Percentiles rank a stretch among this genome's conserved stretches.
Conservation (phyloP, 2,329 filamentous ascomycete genomes). For the Aschersonia sp. region DNA sequence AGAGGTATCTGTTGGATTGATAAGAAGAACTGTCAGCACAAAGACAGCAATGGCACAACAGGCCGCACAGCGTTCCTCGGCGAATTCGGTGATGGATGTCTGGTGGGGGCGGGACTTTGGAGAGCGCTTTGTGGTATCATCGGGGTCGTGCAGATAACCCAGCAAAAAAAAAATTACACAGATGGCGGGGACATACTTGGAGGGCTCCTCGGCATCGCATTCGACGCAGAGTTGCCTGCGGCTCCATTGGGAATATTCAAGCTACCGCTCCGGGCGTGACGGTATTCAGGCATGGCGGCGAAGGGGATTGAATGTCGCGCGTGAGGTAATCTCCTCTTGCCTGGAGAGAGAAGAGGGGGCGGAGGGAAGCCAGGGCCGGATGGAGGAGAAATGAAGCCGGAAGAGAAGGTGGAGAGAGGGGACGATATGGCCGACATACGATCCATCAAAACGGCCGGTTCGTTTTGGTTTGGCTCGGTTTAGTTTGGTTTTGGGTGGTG, state of each 20-base stretch:
- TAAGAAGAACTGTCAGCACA: neutral
- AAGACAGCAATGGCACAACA: too few species aligned
- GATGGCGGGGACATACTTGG: constrained; percentile 27
- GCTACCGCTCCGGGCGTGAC: constrained; percentile 43
- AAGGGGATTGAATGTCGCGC: constrained; percentile 5
- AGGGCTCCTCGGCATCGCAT: constrained; percentile 38
- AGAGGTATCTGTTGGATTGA: constrained; percentile 56
- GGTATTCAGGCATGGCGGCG: constrained; percentile 32
- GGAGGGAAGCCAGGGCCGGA: constrained; percentile 2
- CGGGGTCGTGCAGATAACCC: too few species aligned
- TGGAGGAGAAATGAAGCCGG: constrained; percentile 2
- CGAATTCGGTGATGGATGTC: neutral
- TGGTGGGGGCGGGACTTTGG: constrained; percentile 4
- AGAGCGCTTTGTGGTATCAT: too few species aligned
- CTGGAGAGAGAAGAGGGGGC: constrained; percentile 2
- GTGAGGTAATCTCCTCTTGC: constrained; percentile 1
- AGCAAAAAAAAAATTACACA: neutral
- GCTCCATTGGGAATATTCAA: constrained; percentile 31
- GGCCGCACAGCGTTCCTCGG: too few species aligned
- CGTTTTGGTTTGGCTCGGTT: neutral
- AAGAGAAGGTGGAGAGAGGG: constrained; percentile 4
- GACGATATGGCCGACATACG: constrained; percentile 3
- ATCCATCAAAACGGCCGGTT: neutral
- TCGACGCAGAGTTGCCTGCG: constrained; percentile 8
- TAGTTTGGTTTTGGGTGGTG: neutral